phyloP scores from a whole-genome alignment of 371 early-diverging fungal species.

The Mortierella sp. region DNA sequence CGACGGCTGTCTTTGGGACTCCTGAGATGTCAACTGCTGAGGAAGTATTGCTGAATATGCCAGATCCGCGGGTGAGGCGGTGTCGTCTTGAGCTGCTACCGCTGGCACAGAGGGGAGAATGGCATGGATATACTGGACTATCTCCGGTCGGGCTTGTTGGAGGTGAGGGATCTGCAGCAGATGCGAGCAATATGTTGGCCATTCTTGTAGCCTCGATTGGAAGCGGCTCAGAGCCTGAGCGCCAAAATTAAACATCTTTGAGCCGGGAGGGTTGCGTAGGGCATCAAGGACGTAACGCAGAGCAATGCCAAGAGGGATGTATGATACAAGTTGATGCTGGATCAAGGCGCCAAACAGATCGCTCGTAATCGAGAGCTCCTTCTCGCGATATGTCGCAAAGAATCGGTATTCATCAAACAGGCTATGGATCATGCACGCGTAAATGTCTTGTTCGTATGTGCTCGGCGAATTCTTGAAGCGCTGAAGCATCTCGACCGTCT shows the following conservation, averaged over 20 bases:
- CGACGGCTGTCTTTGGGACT: conserved; percentile 22
- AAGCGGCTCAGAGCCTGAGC: conserved; percentile 88
- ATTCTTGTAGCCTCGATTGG: conserved; percentile 85
- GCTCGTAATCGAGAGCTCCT: conserved; percentile 88
- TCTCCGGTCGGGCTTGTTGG: conserved; percentile 81
- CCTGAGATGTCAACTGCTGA: conserved; percentile 19
- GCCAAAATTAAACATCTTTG: conserved; percentile 93
- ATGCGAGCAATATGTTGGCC: conserved; percentile 89
- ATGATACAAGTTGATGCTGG: conserved; percentile 84
- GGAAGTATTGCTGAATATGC: conserved; percentile 16
- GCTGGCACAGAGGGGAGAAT: conserved; percentile 55
- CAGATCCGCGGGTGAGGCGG: conserved; percentile 13
- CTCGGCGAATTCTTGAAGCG: conserved; percentile 78
- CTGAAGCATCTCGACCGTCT: conserved; percentile 78
- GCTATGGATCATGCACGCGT: conserved; percentile 85
- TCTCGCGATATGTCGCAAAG: conserved; percentile 94
- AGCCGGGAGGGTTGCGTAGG: conserved; percentile 79
- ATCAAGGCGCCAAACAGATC: conserved; percentile 91
- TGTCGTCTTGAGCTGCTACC: conserved; percentile 32
- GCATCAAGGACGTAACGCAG: conserved; percentile 89
- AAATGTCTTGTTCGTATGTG: conserved; percentile 81
- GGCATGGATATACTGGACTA: conserved; percentile 65
- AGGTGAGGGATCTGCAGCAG: conserved; percentile 85
- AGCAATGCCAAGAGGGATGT: conserved; percentile 82
- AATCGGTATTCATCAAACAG: conserved; percentile 95